Conservation (phyloP, 768 basidiomycete genomes). For the Auricularia cornea region DNA sequence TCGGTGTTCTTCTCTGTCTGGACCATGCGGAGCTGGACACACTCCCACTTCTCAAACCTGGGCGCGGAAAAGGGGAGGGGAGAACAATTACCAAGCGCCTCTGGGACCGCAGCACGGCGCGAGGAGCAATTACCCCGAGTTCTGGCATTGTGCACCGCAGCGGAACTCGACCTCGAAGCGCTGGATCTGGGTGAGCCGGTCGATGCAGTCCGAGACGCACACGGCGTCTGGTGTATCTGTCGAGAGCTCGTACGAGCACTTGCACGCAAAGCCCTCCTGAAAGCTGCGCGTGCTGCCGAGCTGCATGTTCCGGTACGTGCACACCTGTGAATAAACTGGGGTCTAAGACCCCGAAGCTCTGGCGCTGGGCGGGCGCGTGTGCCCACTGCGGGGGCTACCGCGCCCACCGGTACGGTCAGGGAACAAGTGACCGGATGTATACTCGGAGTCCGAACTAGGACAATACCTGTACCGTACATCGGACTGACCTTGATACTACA, state of each 20-base stretch:
- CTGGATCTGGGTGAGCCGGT: conserved; percentile 93
- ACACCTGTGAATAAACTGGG: too few species aligned
- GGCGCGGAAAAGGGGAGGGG: conserved; percentile 1
- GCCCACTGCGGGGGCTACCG: too few species aligned
- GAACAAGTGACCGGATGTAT: too few species aligned
- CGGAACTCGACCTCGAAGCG: conserved; percentile 87
- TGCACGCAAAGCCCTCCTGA: conserved; percentile 91
- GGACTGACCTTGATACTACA: too few species aligned
- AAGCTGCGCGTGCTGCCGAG: conserved; percentile 84
- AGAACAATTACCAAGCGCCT: not conserved
- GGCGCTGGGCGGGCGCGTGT: too few species aligned
- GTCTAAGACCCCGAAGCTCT: too few species aligned
- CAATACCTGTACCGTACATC: too few species aligned
- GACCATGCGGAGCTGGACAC: conserved; percentile 83
- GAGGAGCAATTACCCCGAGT: conserved; percentile 66
- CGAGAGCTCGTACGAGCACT: conserved; percentile 76
- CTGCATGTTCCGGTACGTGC: conserved; percentile 80
- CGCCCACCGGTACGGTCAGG: too few species aligned
- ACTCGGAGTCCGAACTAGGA: too few species aligned
- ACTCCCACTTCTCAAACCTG: conserved; percentile 79
- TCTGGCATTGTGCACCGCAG: conserved; percentile 73
- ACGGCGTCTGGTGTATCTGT: conserved; percentile 53
- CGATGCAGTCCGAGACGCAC: conserved; percentile 96
- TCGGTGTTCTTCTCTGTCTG: conserved; percentile 82
- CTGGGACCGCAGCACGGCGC: conserved; percentile 2